Percentiles rank a stretch among this genome's conserved stretches.
Conservation (phyloP, 192 early-diverging fungal genomes). For the Coemansia sp. region DNA sequence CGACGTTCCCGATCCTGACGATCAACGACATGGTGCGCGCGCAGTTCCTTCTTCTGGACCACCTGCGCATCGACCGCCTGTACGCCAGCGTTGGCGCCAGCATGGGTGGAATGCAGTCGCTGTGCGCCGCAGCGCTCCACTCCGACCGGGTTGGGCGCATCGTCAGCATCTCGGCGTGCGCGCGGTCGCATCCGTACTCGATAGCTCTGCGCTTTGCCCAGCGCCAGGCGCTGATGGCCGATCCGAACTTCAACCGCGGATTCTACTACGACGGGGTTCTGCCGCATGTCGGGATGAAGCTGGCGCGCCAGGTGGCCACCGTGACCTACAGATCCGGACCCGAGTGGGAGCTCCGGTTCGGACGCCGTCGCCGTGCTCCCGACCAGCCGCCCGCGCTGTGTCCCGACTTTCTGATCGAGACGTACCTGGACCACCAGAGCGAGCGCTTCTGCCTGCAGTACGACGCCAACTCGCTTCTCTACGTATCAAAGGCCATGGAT, state of each 20-base stretch:
- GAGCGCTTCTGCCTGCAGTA: slow-evolving; percentile 92
- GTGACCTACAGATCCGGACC: slow-evolving; percentile 95
- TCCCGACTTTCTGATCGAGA: slow-evolving; percentile 94
- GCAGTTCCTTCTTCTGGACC: slow-evolving; percentile 84
- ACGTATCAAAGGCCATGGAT: slow-evolving; percentile 98
- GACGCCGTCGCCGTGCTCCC: slow-evolving; percentile 75
- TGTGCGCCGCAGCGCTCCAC: slow-evolving; percentile 81
- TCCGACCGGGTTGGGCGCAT: slow-evolving; percentile 81
- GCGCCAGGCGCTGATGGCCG: slow-evolving; percentile 86
- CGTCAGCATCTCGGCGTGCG: slow-evolving; percentile 87
- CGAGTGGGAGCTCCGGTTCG: slow-evolving; percentile 97
- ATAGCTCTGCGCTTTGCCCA: slow-evolving; percentile 93
- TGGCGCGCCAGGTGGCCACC: slow-evolving; percentile 91
- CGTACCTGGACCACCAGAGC: slow-evolving; percentile 95
- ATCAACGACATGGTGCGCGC: slow-evolving; percentile 96
- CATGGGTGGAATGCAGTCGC: slow-evolving; percentile 97
- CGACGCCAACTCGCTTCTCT: slow-evolving; percentile 91
- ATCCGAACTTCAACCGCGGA: slow-evolving; percentile 94
- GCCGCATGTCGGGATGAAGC: slow-evolving; percentile 95
- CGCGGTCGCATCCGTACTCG: slow-evolving; percentile 93
- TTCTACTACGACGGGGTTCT: slow-evolving; percentile 86
- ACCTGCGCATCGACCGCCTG: slow-evolving; percentile 73
- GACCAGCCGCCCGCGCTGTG: slow-evolving; percentile 78
- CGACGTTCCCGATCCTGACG: slow-evolving; percentile 88
- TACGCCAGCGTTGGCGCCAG: slow-evolving; percentile 89